Percentiles rank a stretch among this genome's conserved stretches.
phyloP scores from a whole-genome alignment of 2,329 filamentous ascomycete species.

The Pseudogymnoascus sp. region DNA sequence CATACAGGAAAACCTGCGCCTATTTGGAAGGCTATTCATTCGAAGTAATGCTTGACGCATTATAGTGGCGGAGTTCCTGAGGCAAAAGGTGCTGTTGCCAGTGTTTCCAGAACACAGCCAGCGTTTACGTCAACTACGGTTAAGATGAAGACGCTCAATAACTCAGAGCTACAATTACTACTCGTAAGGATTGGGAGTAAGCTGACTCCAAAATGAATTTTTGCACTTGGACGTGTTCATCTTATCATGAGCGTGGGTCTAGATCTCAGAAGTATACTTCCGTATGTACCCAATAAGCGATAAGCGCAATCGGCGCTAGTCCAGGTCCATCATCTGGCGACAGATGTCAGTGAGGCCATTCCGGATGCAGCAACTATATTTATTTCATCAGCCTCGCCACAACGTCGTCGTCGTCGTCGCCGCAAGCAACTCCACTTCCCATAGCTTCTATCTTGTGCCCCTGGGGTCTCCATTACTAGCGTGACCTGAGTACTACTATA shows the following conservation, averaged over 20 bases:
- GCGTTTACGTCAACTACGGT: background rate
- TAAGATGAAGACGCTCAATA: background rate
- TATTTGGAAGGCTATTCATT: background rate
- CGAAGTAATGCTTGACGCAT: background rate
- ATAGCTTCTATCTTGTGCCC: background rate
- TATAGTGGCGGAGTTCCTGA: no score
- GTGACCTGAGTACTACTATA: background rate
- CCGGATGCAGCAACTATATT: slow-evolving; percentile 1
- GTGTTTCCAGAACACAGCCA: background rate
- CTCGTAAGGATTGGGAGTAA: background rate
- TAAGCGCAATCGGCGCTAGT: slow-evolving; percentile 6
- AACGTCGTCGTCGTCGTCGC: background rate
- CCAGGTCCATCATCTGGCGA: slow-evolving; percentile 6
- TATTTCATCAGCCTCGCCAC: slow-evolving; percentile 6
- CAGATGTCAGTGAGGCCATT: slow-evolving; percentile 5
- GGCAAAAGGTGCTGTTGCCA: no score
- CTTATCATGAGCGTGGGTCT: background rate
- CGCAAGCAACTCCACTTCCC: background rate
- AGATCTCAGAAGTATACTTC: background rate
- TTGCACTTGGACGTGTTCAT: background rate
- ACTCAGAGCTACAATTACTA: background rate
- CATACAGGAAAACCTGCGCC: background rate
- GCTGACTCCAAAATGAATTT: background rate
- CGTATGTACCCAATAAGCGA: slow-evolving; percentile 2
- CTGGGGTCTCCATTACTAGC: background rate